Evolutionary conservation across 495 filamentous ascomycete genomes (phyloP), one percentile per base, ranked within the genome.

Genomic region (Penicillium odoratum): DNA sequence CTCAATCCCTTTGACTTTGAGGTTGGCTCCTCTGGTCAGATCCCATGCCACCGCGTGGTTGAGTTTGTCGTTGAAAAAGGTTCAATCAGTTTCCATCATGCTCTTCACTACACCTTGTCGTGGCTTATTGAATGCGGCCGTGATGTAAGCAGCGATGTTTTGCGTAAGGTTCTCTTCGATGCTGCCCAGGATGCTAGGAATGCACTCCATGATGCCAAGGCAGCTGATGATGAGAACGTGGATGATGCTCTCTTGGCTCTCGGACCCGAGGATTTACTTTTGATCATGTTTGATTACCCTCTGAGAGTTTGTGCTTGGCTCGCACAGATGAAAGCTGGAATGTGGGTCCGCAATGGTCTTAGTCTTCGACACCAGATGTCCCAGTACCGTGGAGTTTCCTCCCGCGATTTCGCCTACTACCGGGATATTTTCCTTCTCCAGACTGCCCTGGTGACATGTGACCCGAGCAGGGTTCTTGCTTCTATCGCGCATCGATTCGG

Each of bases 291-390:
- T 65, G 94, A 99, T 69, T 95, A 89, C 67, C 93, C 94, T 4
- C 79, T 99, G 6, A 82, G 94, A 36, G 92, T 97, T 4, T 97
- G 92, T 70, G 92, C 90, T 9, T 99, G 94, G 94, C 77, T 99
- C 21, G 89, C 93, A 3, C 95, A 99, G 74, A 98, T 98, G 86
- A 96, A 95, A 69, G 91, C 92, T 4, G 89, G 90, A 15, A 94
- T 97, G 89, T 99, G 94, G 94, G 95, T 99, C 40, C 87, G 94
- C 34, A 99, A 99, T 67, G 94, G 94, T 8, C 85, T 97, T 61
- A 97, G 92, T 69, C 83, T 99, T 46, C 86, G 91, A 13, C 94
- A 99, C 69, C 94, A 99, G 69, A 92, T 92, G 72, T 87, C 89
- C 15, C 93, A 92, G 11, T 98, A 98, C 65, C 86, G 91, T 47